A percentile compares a stretch with the other conserved stretches of the same genome.
Conservation (phyloP, 441 rosid species). For the Adansonia grandidieri region DNA sequence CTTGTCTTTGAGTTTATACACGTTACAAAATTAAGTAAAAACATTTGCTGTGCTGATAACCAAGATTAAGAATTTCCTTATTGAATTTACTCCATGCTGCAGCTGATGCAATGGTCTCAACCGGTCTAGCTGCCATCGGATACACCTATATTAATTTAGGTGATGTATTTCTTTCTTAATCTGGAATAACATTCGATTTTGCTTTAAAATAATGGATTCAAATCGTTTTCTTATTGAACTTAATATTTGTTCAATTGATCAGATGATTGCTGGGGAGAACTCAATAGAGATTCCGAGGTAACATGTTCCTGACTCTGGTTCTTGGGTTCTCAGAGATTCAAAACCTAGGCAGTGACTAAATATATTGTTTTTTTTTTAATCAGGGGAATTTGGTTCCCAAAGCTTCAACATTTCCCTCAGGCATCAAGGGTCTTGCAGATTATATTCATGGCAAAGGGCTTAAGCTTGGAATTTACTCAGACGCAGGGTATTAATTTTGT, state of each 20-base stretch:
- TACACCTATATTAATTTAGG: conserved; percentile 58
- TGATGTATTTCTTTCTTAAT: neutral
- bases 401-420: conserved; percentile 63
- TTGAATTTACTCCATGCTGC: conserved; percentile 11
- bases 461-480: conserved; percentile 69
- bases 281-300: conserved; percentile 45
- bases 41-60: neutral
- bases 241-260: neutral
- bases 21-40: neutral
- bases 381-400: conserved; percentile 64
- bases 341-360: neutral
- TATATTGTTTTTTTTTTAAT: neutral
- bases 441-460: conserved; percentile 70
- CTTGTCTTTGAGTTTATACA: neutral
- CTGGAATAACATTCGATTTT: neutral
- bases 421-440: conserved; percentile 62
- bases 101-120: conserved; percentile 65
- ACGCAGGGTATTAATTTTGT: conserved; percentile 55
- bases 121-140: conserved; percentile 55
- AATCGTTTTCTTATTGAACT: neutral
- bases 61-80: neutral
- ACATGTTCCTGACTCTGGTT: neutral
- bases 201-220: neutral
- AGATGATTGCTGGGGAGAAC: conserved; percentile 59
- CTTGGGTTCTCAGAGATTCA: neutral